Base-by-base conservation (phyloP, 2,329 filamentous ascomycete species). In the Aspergillus sergii region DNA sequence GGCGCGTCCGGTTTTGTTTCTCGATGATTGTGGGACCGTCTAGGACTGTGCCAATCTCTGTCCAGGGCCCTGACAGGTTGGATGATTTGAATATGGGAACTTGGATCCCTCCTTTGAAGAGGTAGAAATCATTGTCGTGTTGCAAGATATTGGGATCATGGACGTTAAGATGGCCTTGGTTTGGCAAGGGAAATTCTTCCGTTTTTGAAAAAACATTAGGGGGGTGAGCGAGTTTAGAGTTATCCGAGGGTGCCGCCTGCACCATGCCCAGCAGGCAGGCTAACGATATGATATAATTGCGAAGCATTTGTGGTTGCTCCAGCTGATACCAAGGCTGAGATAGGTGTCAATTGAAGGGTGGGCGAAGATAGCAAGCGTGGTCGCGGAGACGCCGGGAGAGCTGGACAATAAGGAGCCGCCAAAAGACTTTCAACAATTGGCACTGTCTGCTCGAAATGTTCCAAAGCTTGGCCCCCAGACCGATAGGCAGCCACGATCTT, bases 71-170 rank as follows among this genome's bases (percentile, higher is more conserved):
- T 21, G 62, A 67, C 34, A 78, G 67, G 28, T 62, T 70, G 11
- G 65, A 34, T 1, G 75, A 60, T 41, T 69, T 72, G 65, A 66
- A 69, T 16, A 73, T 65, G 7, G 71, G 71, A 14, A 78, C 55
- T 54, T 71, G 60, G 7, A 69, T 50, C 10, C 72, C 76, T 10
- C 74, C 74, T 55, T 72, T 74, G 65, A 77, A 78, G 34, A 78
- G 68, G 59, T 78, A 78, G 62, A 71, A 77, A 26, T 60, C 34
- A 39, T 65, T 66, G n/a, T 77, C 60, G 46, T 71, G 60, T 4
- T 67, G 51, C 26, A 79, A 5, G 21, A 78, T 74, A 45, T 73
- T 77, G 9, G 76, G 76, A 55, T 78, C 76, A 55, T 78, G 76
- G 2, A 59, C 70, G n/a, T 36, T 45, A 21, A 75, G n/a, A 23